Evolutionary conservation across 2,329 filamentous ascomycete genomes (phyloP), one percentile per base, ranked within the genome.

Genomic region (Penicillium hesseltinei): DNA sequence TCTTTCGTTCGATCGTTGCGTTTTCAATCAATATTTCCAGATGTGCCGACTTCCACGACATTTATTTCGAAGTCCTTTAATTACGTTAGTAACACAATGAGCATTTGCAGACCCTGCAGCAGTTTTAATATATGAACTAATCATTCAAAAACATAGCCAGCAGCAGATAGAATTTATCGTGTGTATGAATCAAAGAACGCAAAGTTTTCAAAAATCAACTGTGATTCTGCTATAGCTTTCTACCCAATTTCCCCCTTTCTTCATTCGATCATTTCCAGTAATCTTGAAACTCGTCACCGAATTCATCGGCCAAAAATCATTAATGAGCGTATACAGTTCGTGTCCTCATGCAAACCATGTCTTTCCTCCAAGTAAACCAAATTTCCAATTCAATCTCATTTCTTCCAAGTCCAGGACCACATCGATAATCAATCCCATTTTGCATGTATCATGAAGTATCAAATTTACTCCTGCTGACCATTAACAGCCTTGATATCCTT

Each of bases 301-400:
- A 29, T 21, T 19, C 25, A 39, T 44, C n/a, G 51, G 9, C 27
- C 35, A 56, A 46, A 42, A 42, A n/a, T 49, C 46, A 59, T 55
- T 51, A 63, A 66, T 54, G 62, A 64, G 60, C 42, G 62, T 66
- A 64, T 66, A 29, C 43, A 63, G 62, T 64, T 64, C 63, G 62
- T 62, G 57, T 59, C 44, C 44, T 63, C 58, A 52, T 61, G 43
- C 31, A 43, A 64, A 59, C 58, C 47, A 58, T 57, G 27, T 43
- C 54, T 53, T 43, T 54, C 48, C 49, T 57, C 51, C 27, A 58
- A 43, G 9, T 29, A 47, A 51, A 33, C 5, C 21, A 23, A 40
- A 10, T 13, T 35, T 4, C 13, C 31, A 31, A 10, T n/a, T 0
- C 13, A 19, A 15, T 21, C 1, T 33, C 7, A 15, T 19, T 19